These are phyloP conservation scores for Closterium sp. DNA, from an alignment of 139 green algal species.

Conservation along the genomic window DNA sequence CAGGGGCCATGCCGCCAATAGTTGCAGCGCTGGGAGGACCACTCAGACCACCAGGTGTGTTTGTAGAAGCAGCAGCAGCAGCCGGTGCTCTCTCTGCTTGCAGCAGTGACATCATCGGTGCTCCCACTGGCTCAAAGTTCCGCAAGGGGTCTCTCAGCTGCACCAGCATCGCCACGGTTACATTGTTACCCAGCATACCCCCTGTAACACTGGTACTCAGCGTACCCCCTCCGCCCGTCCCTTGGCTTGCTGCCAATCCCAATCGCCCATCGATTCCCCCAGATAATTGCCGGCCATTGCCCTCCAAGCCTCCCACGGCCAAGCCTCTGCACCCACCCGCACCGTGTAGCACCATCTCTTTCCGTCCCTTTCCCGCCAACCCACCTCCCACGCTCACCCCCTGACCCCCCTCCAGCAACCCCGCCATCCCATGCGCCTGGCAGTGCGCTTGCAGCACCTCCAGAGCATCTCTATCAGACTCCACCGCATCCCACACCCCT, in stretches of 20 bases:
- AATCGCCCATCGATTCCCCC: background rate
- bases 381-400: too few relatives aligned
- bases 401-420: background rate
- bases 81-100: constrained; percentile 34
- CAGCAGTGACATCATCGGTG: constrained; percentile 46
- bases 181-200: constrained; percentile 27
- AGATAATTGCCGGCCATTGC: background rate
- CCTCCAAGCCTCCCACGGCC: background rate
- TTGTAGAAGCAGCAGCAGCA: background rate
- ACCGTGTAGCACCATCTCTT: background rate
- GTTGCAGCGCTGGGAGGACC: background rate
- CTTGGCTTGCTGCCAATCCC: background rate
- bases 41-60: background rate
- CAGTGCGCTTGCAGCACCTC: constrained; percentile 5
- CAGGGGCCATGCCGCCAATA: background rate
- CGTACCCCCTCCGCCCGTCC: background rate
- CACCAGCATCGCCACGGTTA: constrained; percentile 45
- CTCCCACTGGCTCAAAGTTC: constrained; percentile 45
- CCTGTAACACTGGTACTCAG: background rate
- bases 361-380: too few relatives aligned
- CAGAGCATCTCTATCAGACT: background rate
- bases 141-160: constrained; percentile 37
- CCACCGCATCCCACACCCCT: constrained; percentile 13
- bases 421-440: background rate
- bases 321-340: background rate